Evolutionary conservation across 352 stramenopile species (phyloP), one percentile per base, ranked within the genome.

Genomic region (Phytophthora syringae): DNA sequence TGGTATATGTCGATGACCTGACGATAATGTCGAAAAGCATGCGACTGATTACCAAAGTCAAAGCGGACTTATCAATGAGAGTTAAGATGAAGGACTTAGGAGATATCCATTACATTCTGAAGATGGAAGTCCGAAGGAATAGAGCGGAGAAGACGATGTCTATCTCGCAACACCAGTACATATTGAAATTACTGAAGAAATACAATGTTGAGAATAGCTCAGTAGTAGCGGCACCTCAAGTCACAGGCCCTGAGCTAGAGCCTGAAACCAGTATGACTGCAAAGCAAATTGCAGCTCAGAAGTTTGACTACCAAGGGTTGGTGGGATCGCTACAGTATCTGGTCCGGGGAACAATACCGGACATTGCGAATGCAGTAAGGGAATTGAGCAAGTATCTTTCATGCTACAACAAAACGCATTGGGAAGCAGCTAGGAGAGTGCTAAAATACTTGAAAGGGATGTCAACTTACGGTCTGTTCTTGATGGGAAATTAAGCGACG

Each of bases 311-410:
- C 18, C 24, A 52, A 56, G 66, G 53, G 20, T 20, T 70, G 1
- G 55, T 71, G 11, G 61, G 57, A 37, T 76, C 52, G 21, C 61
- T 79, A 7, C 39, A 66, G 42, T 76, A 79, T 40, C 48, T 76
- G 13, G 57, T 74, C 24, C 52, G 48, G 30, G 64, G 60, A 15
- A 74, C 54, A 25, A 39, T 60, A 32, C 60, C 64, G 9, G 70
- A 74, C 34, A 77, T 71, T 52, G 70, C 64, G 4, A 74, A 77
- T 39, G 64, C 39, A 55, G 64, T 74, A 39, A 60, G 59, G 44
- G 64, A 74, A 30, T 39, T 74, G 3, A 74, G 12, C 28, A 42
- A 42, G 34, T 42, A 42, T 42, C 13, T 42, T 18, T 42, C 34
- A 42, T 42, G 34, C 34, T 42, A 42, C 15, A 42, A 42, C 34